Percentiles rank a stretch among this genome's conserved stretches.
Evolutionary conservation across 2,329 filamentous ascomycete genomes (phyloP).

Genomic region (Hymenoscyphus scutula): DNA sequence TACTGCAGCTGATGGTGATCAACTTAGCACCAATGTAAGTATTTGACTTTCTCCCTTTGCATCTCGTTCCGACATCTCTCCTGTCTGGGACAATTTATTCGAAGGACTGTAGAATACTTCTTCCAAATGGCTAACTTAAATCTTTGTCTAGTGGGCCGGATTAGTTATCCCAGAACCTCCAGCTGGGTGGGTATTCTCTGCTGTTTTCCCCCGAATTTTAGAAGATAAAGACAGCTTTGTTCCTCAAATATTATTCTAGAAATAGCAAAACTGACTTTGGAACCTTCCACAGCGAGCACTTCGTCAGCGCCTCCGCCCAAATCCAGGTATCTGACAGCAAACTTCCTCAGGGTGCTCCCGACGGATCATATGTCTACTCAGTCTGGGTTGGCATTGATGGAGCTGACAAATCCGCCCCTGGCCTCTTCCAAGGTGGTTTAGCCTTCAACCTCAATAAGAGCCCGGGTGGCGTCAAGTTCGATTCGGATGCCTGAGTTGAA

Average conservation of each 20-base stretch:
- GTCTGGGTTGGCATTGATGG: conserved; percentile 7
- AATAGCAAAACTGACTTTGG: not conserved
- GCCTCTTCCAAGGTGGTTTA: not conserved
- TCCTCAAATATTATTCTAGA: not conserved
- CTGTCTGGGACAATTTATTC: too few species aligned
- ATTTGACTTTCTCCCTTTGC: not conserved
- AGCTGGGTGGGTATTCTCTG: too few species aligned
- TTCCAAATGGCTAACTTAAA: not conserved
- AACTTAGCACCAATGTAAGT: not conserved
- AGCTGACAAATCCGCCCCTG: not conserved
- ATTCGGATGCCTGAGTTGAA: not conserved
- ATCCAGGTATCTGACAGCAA: not conserved
- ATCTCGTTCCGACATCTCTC: too few species aligned
- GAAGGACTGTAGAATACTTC: too few species aligned
- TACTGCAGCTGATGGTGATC: not conserved
- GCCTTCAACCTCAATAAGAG: not conserved
- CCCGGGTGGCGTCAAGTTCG: not conserved
- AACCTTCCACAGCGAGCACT: not conserved
- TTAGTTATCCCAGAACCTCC: not conserved
- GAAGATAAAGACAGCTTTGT: too few species aligned
- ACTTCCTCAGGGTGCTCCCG: not conserved
- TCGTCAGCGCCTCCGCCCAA: not conserved
- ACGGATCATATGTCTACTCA: not conserved
- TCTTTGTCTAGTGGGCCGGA: not conserved
- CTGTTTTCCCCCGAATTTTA: too few species aligned